Conservation (phyloP, 2,329 filamentous ascomycete genomes). For the Alternaria angustiovoidea region DNA sequence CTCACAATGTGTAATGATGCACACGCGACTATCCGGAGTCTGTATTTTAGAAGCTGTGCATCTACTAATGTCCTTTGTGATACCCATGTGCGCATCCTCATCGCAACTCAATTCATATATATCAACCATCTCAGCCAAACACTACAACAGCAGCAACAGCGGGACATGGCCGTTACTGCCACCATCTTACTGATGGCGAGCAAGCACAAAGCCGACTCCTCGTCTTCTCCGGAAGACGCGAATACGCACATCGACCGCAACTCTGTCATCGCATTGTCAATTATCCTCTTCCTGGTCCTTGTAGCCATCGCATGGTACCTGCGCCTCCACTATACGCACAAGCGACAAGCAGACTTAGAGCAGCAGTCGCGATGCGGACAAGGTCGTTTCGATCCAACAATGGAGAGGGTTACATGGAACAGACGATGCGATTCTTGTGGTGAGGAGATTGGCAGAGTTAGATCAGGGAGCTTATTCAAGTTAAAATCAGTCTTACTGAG, state of each 20-base stretch:
- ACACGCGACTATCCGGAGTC: background rate
- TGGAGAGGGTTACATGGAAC: background rate
- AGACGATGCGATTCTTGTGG: background rate
- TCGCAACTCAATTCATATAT: background rate
- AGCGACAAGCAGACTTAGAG: background rate
- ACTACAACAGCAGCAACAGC: background rate
- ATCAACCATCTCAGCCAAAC: background rate
- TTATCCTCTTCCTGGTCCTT: slow-evolving; percentile 7
- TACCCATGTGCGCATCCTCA: background rate
- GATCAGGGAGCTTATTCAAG: background rate
- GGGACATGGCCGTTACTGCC: background rate
- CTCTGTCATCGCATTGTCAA: slow-evolving; percentile 21
- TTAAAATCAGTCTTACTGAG: background rate
- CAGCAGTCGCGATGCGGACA: background rate
- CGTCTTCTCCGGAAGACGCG: background rate
- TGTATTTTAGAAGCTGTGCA: background rate
- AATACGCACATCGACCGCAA: slow-evolving; percentile 14
- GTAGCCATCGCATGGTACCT: slow-evolving; percentile 1
- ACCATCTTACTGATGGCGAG: background rate
- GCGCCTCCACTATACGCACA: background rate
- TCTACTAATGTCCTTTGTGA: background rate
- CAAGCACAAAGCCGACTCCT: background rate
- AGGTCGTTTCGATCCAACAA: background rate
- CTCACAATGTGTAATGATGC: background rate
- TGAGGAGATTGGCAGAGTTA: background rate